These are phyloP conservation scores for Solanum hybrid DNA, from an alignment of 305 asterid genomes.

Conservation along the genomic window DNA sequence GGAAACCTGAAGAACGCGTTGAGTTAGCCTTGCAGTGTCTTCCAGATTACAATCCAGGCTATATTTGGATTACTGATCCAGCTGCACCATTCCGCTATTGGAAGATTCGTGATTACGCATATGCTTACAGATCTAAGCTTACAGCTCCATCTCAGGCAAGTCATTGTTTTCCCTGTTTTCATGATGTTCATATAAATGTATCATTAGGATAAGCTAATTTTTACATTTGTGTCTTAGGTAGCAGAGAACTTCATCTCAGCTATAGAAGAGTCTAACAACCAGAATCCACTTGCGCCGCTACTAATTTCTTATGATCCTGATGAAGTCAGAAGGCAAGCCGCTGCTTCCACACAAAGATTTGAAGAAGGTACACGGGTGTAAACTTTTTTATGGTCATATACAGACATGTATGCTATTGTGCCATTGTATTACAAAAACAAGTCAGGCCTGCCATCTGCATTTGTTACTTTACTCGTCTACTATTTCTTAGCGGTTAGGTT, in stretches of 20 bases:
- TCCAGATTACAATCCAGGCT: constrained; percentile 59
- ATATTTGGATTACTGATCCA: constrained; percentile 45
- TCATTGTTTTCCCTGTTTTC: constrained; percentile 12
- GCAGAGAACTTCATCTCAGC: constrained; percentile 80
- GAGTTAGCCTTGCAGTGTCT: constrained; percentile 65
- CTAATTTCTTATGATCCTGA: constrained; percentile 75
- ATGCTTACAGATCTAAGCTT: constrained; percentile 82
- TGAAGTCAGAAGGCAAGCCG: constrained; percentile 77
- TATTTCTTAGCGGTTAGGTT: not conserved
- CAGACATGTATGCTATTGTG: not conserved
- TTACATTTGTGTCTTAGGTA: constrained; percentile 29
- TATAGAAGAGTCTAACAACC: constrained; percentile 54
- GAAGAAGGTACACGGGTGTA: constrained; percentile 48
- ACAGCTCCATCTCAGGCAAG: constrained; percentile 72
- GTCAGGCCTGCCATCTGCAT: not conserved
- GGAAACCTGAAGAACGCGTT: constrained; percentile 63
- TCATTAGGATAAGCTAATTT: not conserved
- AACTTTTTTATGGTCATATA: not conserved
- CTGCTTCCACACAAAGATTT: constrained; percentile 77
- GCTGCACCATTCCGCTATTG: constrained; percentile 66
- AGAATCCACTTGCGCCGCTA: constrained; percentile 55
- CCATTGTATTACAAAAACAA: not conserved
- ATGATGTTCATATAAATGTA: not conserved
- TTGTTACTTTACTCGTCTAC: not conserved
- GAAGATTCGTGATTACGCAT: constrained; percentile 91